A percentile compares a stretch with the other conserved stretches of the same genome.
These are phyloP conservation scores for Tympanopsis confertula DNA, from an alignment of 2,329 filamentous ascomycete species.

Conservation along the genomic window DNA sequence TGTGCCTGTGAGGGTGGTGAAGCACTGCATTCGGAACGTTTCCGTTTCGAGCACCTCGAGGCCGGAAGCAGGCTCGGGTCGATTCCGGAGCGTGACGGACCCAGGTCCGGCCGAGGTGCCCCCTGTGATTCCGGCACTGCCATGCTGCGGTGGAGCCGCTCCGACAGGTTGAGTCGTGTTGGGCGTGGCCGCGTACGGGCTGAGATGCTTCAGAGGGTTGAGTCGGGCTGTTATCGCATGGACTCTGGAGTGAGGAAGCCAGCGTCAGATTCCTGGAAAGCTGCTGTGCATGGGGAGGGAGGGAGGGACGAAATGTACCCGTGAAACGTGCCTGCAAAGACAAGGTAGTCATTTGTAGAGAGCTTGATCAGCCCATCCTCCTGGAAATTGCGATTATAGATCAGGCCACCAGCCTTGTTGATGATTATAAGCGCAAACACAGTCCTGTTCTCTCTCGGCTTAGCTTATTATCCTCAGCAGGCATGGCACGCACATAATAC, in stretches of 20 bases:
- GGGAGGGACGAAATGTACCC: slow-evolving; percentile 43
- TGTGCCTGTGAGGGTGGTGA: slow-evolving; percentile 83
- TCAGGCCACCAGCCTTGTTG: slow-evolving; percentile 92
- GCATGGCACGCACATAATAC: neutral
- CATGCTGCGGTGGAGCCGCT: slow-evolving; percentile 1
- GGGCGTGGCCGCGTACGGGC: slow-evolving; percentile 16
- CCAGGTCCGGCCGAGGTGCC: slow-evolving; percentile 1
- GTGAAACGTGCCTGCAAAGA: slow-evolving; percentile 93
- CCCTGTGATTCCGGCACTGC: slow-evolving; percentile 8
- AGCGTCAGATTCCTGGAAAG: neutral
- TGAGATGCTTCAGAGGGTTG: slow-evolving; percentile 30
- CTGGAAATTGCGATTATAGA: slow-evolving; percentile 92
- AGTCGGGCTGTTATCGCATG: slow-evolving; percentile 59
- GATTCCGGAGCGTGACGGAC: slow-evolving; percentile 19
- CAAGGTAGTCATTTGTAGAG: slow-evolving; percentile 89
- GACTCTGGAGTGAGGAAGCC: slow-evolving; percentile 30
- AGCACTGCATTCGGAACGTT: slow-evolving; percentile 91
- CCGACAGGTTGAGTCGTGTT: slow-evolving; percentile 17
- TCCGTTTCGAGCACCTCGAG: slow-evolving; percentile 89
- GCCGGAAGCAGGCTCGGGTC: slow-evolving; percentile 60
- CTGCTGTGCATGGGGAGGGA: slow-evolving; percentile 1
- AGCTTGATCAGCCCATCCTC: slow-evolving; percentile 76
- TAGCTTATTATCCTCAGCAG: too few species aligned
- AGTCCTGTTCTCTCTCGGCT: slow-evolving; percentile 70
- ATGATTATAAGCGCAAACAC: slow-evolving; percentile 94